phyloP scores from a whole-genome alignment of 1,284 basidiomycete species.

The Trametes sp. region DNA sequence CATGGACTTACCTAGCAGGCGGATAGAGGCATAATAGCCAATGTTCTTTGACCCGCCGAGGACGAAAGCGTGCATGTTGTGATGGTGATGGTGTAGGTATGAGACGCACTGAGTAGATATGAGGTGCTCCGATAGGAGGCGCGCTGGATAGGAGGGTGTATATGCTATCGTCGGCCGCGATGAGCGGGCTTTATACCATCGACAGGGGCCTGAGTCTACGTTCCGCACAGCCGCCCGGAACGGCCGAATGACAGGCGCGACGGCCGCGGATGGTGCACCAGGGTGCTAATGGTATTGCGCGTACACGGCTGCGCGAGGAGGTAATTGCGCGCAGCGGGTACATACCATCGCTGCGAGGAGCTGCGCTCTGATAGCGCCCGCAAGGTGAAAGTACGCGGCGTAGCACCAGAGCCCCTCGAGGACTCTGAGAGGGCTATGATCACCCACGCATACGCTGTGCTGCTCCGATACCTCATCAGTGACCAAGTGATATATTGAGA shows the following conservation, averaged over 20 bases:
- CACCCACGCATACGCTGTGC: no score
- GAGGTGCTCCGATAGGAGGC: no score
- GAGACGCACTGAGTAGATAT: neutral
- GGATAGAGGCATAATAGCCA: constrained; percentile 60
- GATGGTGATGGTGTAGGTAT: neutral
- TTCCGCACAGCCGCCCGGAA: neutral
- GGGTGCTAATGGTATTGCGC: no score
- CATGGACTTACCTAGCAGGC: constrained; percentile 57
- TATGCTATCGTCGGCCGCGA: neutral
- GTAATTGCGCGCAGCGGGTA: neutral
- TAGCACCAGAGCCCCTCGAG: neutral
- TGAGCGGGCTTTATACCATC: neutral
- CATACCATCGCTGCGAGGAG: no score
- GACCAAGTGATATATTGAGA: no score
- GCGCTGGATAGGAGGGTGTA: no score
- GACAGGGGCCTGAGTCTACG: no score
- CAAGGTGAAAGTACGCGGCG: neutral
- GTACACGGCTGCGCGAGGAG: neutral
- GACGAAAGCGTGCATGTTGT: constrained; percentile 49
- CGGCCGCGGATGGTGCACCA: no score
- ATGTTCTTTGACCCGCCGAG: constrained; percentile 74
- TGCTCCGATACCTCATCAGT: no score
- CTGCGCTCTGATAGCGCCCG: neutral
- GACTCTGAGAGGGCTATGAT: neutral
- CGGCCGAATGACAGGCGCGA: neutral